These are phyloP conservation scores for Trypanosoma melophagium DNA, from an alignment of 208 protist genomes.

Conservation along the genomic window DNA sequence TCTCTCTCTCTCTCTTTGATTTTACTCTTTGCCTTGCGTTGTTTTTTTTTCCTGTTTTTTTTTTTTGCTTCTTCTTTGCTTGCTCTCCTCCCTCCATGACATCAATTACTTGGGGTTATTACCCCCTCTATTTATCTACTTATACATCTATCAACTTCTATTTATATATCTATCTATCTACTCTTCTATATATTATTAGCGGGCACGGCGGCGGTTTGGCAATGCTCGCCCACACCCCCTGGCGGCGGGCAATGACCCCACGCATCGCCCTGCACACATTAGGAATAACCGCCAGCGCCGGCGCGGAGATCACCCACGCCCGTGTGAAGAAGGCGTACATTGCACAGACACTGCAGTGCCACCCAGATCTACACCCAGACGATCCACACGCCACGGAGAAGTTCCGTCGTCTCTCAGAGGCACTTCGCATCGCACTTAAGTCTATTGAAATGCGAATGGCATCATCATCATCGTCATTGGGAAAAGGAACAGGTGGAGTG, in stretches of 20 bases:
- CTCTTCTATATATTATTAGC: background rate
- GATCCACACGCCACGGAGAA: constrained; percentile 72
- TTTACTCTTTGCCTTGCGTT: background rate
- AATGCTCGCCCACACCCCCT: constrained; percentile 15
- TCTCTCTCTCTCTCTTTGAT: background rate
- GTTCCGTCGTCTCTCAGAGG: constrained; percentile 70
- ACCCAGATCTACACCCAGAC: constrained; percentile 76
- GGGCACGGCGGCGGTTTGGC: background rate
- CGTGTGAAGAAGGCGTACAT: constrained; percentile 83
- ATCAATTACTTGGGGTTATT: no score
- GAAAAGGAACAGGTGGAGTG: background rate
- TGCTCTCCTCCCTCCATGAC: background rate
- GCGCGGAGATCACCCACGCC: constrained; percentile 39
- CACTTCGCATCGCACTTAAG: constrained; percentile 69
- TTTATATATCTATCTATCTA: background rate
- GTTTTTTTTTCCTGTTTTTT: background rate
- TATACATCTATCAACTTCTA: constrained; percentile 9
- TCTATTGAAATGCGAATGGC: constrained; percentile 45
- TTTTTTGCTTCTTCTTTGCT: constrained; percentile 9
- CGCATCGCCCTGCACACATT: constrained; percentile 60
- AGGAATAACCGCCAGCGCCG: constrained; percentile 29
- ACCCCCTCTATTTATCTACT: constrained; percentile 21
- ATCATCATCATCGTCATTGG: background rate
- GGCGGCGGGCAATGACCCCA: constrained; percentile 46
- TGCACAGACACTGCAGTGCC: constrained; percentile 67